Evolutionary conservation across 495 filamentous ascomycete species (phyloP).

Genomic region (Aspergillus homomorphus): DNA sequence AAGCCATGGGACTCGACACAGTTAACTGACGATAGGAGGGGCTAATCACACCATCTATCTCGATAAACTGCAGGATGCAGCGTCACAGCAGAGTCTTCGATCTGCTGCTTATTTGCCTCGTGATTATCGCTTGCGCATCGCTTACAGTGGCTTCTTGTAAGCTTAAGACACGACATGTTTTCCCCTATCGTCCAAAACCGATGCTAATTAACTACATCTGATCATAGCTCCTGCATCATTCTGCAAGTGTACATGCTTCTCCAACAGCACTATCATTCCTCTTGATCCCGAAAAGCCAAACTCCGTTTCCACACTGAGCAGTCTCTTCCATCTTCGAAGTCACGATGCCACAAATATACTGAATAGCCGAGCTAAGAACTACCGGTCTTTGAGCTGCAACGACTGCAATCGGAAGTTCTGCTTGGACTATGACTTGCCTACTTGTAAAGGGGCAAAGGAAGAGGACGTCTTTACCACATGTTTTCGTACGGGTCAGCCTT

Average conservation of each 20-base stretch:
- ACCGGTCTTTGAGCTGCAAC: slow-evolving; percentile 58
- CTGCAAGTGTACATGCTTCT: slow-evolving; percentile 97
- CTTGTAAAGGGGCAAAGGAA: slow-evolving; percentile 80
- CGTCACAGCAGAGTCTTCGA: slow-evolving; percentile 7
- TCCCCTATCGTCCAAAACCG: neutral
- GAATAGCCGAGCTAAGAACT: slow-evolving; percentile 28
- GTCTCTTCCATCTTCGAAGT: slow-evolving; percentile 27
- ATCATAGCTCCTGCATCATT: slow-evolving; percentile 67
- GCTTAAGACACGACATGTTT: slow-evolving; percentile 4
- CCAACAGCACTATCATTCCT: slow-evolving; percentile 84
- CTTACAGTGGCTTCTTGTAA: slow-evolving; percentile 33
- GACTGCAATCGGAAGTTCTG: slow-evolving; percentile 94
- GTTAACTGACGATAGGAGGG: neutral
- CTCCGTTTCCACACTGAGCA: slow-evolving; percentile 20
- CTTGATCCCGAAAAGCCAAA: slow-evolving; percentile 32
- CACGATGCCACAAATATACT: slow-evolving; percentile 15
- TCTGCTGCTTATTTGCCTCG: slow-evolving; percentile 21
- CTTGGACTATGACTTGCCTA: slow-evolving; percentile 75
- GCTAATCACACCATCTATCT: neutral
- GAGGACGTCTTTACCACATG: slow-evolving; percentile 86
- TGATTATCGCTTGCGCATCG: slow-evolving; percentile 27
- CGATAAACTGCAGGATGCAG: slow-evolving; percentile 9
- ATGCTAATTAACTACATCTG: neutral
- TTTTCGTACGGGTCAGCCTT: slow-evolving; percentile 60
- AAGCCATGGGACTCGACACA: neutral